Base-by-base conservation (phyloP, 169 alveolate genomes). In the Eimeria necatrix region DNA sequence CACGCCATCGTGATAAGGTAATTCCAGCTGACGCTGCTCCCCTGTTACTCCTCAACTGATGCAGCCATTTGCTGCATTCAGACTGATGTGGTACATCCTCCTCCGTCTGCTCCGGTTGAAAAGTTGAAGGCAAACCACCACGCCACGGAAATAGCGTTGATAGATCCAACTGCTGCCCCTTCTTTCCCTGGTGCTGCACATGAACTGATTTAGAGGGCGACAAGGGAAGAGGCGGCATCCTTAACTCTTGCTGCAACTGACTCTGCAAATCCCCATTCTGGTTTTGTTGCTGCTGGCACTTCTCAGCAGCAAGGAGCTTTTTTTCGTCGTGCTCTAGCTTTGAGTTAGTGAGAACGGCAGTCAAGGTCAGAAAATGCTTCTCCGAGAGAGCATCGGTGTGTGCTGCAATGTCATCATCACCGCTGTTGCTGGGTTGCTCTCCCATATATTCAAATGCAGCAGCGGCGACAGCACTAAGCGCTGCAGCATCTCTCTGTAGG, bases 61-160 rank as follows among this genome's bases (percentile, higher is more conserved):
- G 59, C 61, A 74, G 24, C 85, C 85, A 74, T 32, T 74, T 74
- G 85, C 60, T 74, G 85, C 61, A 74, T 48, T 46, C 85, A 32
- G 85, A 32, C 24, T 16, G 61, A 46, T 49, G 61, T 18, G 22
- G 59, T 32, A 26, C 85, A 18, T 74, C 41, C 49, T 32, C 59
- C 32, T 74, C 85, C 60, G 22, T 16, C 26, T 20, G 61, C 85
- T 74, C 59, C 85, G 3, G 85, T 53, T 49, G 41, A 74, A 53
- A 53, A 49, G 59, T 49, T 51, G 12, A 12, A 12, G 85, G 85
- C 22, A 9, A 32, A 46, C 85, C 18, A 51, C 85, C 4, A n/a
- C 85, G 85, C 85, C 85, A 74, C 32, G 85, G 85, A 46, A 74
- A 74, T 14, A 51, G 61, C 7, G 60, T 8, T 18, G 6, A 6